Percentiles rank a stretch among this genome's conserved stretches.
phyloP scores from a whole-genome alignment of 306 rosid genomes.

The Prinsepia uniflora region DNA sequence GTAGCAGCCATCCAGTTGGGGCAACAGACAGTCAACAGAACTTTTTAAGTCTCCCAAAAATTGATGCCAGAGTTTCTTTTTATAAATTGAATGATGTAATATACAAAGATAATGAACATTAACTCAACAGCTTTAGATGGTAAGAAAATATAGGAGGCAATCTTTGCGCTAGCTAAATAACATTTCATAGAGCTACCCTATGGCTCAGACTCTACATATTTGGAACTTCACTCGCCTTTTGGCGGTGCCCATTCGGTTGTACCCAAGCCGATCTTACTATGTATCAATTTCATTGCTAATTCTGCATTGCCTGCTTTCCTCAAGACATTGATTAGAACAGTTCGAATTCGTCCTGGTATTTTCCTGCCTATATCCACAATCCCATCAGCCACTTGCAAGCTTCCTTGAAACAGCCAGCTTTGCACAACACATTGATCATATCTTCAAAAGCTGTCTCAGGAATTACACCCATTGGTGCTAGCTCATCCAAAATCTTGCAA shows the following conservation, averaged over 20 bases:
- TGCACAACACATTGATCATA: conserved; percentile 73
- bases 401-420: conserved; percentile 70
- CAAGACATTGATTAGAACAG: conserved; percentile 68
- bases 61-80: conserved; percentile 13
- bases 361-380: conserved; percentile 85
- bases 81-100: conserved; percentile 1
- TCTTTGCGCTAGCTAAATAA: neutral
- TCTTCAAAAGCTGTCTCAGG: conserved; percentile 76
- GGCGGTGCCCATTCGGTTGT: conserved; percentile 67
- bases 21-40: neutral
- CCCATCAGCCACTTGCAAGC: conserved; percentile 94
- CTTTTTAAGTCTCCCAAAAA: neutral
- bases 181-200: neutral
- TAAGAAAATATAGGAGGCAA: neutral
- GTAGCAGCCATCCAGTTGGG: neutral
- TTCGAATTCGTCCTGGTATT: conserved; percentile 73
- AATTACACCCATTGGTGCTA: conserved; percentile 79
- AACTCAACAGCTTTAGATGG: neutral
- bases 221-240: conserved; percentile 79
- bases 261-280: conserved; percentile 90
- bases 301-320: conserved; percentile 82
- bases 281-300: conserved; percentile 81
- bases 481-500: conserved; percentile 83
- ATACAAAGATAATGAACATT: neutral
- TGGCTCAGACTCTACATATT: conserved; percentile 21